phyloP scores from a whole-genome alignment of 331 rosid genomes.

The Stylosanthes scabra region DNA sequence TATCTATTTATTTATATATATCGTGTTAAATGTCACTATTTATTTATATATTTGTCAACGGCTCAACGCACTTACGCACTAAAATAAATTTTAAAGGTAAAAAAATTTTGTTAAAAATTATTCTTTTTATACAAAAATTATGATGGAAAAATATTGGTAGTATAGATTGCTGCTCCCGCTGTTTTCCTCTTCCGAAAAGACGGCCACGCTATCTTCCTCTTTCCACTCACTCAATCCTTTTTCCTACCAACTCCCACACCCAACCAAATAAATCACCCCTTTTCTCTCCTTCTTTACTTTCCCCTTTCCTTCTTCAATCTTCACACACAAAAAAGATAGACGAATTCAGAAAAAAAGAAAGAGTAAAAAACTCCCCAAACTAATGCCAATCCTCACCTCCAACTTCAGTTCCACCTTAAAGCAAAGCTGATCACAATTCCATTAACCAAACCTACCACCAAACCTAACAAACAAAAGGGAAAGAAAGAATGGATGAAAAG shows the following conservation, averaged over 20 bases:
- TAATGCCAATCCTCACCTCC: neutral
- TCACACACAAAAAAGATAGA: neutral
- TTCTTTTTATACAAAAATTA: too few species aligned
- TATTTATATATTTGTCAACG: too few species aligned
- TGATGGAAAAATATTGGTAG: too few species aligned
- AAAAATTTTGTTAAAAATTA: too few species aligned
- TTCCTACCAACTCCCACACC: neutral
- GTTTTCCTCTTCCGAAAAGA: neutral
- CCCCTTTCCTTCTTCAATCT: neutral
- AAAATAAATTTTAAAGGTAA: too few species aligned
- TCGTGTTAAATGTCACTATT: too few species aligned
- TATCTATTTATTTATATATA: too few species aligned
- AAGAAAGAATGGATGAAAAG: conserved; percentile 59
- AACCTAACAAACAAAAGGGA: too few species aligned
- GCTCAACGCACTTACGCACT: too few species aligned
- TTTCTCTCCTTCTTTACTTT: neutral
- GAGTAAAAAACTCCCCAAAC: neutral
- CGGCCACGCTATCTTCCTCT: neutral
- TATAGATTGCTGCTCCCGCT: too few species aligned
- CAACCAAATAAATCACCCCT: neutral
- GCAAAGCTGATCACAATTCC: neutral
- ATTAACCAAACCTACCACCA: neutral
- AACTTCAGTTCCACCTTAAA: neutral
- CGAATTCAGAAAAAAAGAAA: too few species aligned
- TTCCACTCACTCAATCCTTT: neutral